phyloP scores from a whole-genome alignment of 1,284 basidiomycete species.

The Fomitopsis betulina region DNA sequence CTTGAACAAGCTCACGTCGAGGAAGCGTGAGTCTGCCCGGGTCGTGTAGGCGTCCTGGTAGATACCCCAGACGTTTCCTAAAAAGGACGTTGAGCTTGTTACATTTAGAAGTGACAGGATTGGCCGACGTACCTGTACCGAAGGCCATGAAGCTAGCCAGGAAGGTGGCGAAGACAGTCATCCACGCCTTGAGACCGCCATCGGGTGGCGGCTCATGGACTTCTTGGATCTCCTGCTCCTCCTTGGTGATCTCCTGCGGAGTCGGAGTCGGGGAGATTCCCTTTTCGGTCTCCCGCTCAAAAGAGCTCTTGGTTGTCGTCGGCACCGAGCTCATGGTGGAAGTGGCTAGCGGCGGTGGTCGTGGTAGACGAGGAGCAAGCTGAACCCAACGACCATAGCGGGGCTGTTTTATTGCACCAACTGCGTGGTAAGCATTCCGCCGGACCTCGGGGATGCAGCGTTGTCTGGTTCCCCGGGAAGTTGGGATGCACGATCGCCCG shows the following conservation, averaged over 20 bases:
- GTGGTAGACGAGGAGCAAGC: background rate
- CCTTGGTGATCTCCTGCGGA: background rate
- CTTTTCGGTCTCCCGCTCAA: background rate
- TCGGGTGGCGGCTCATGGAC: background rate
- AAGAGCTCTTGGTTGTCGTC: background rate
- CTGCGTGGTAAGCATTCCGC: background rate
- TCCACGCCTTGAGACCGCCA: background rate
- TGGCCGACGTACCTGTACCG: background rate
- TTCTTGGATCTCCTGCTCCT: background rate
- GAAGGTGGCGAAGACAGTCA: background rate
- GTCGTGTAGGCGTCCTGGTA: conserved; percentile 5
- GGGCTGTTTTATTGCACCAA: background rate
- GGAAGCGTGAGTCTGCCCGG: conserved; percentile 2
- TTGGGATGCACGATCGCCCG: background rate
- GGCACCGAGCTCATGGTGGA: background rate
- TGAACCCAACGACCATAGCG: background rate
- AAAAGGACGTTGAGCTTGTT: background rate
- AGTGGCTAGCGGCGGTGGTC: background rate
- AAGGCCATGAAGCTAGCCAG: conserved; percentile 2
- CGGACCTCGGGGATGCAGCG: background rate
- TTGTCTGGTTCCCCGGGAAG: background rate
- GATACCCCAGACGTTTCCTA: conserved; percentile 3
- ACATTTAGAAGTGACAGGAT: background rate
- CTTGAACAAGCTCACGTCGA: background rate
- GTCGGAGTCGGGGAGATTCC: background rate